Evolutionary conservation across 2,329 filamentous ascomycete species (phyloP), one percentile per base, ranked within the genome.

Genomic region (Aspergillus puulaauensis): DNA sequence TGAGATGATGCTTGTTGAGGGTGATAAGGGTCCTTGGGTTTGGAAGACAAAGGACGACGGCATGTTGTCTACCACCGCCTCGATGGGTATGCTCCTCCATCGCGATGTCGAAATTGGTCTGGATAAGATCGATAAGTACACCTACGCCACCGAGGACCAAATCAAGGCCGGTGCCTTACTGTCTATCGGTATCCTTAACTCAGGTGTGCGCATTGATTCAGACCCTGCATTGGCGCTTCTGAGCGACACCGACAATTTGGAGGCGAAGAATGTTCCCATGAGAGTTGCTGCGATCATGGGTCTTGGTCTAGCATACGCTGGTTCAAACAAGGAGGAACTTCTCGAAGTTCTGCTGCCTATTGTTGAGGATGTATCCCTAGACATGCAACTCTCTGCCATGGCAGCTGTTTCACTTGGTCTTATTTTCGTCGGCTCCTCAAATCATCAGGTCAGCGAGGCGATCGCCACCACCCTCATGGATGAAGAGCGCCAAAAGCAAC

Each of bases 11-110:
- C 81, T 98, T 57, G 88, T 91, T 43, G 89, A 95, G 19, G 88
- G 90, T 58, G 88, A 92, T 62, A 96, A 96, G 79, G 88, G 90
- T 67, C 90, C 89, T 62, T 99, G 95, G 93, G 91, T 99, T 4
- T 99, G 92, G 91, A 99, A 98, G 81, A 98, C 96, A 19, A 99
- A 99, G 78, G 92, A 96, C 43, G 93, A 97, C 69, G 95, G 95
- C 63, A 96, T 96, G 92, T 84, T 96, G 77, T 98, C 95, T 1
- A 97, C 93, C 0, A 90, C 96, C 40, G 96, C 96, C 4, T 98
- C 95, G 0, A 79, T 97, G 66, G 95, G 95, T 70, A 93, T 95
- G 68, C 82, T 99, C 17, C 82, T 96, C 72, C 85, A 96, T 69
- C 96, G 95, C 90, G 93, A 99, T 70, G 88, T 96, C 21, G 93